Base-by-base conservation (phyloP, 2,329 filamentous ascomycete genomes). In the Alternaria ethzedia region DNA sequence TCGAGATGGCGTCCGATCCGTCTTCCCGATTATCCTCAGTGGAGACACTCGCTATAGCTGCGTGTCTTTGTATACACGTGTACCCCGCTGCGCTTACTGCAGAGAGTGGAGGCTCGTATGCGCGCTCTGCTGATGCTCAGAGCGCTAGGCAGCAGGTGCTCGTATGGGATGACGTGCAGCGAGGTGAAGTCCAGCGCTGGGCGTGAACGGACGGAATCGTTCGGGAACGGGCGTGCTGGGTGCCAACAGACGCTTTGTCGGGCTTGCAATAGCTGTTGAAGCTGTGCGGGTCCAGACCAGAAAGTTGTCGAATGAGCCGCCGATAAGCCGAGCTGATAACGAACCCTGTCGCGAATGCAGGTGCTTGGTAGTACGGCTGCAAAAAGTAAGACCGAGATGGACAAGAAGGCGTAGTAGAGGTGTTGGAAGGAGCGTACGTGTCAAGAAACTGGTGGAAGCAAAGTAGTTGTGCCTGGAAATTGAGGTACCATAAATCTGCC, bases 261-360 rank as follows among this genome's bases (percentile, higher is more conserved):
- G 51, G 45, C 54, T 36, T 59, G 30, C 46, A 28, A 59, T n/a
- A 59, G 59, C 43, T 50, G 60, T 57, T 57, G 54, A 58, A 57
- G 49, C 51, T 58, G 59, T 57, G 64, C 66, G 61, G 65, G 63
- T 59, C 56, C 25, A 47, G 63, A 51, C 58, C 55, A 71, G 68
- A 72, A 72, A 76, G 69, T 74, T 75, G 67, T 69, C 61, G 54
- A 67, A 66, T 57, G 61, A 68, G 52, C 43, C 25, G 66, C 69
- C 68, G 75, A 79, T 79, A 77, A 78, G 75, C 69, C 71, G 76
- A 78, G 75, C 69, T 69, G 76, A 78, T 79, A 78, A 77, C 69
- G 65, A 70, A 70, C 67, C 70, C 74, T 65, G 64, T 59, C 61
- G 52, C 46, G 26, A 36, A 57, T 21, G 59, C 20, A 62, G 58